Base-by-base conservation (phyloP, 192 early-diverging fungal genomes). In the Gryganskiella cystojenkinii region DNA sequence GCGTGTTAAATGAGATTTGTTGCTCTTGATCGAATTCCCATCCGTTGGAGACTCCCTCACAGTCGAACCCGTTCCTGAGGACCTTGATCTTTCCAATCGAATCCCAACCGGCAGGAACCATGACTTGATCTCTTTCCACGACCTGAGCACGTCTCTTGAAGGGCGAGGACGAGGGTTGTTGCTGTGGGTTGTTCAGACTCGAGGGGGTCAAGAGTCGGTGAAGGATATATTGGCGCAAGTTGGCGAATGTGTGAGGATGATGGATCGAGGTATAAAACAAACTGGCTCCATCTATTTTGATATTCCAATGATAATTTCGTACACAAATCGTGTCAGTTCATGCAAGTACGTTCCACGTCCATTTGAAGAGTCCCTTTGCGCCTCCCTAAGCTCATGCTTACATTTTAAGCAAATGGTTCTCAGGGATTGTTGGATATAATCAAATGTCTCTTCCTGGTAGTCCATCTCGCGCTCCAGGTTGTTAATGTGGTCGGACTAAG, bases 61-160 rank as follows among this genome's bases (percentile, higher is more conserved):
- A 91, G 56, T 93, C 91, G 68, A 95, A 96, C 19, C 88, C 89
- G 61, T 89, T 90, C 24, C 89, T 85, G 40, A 94, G 60, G 27
- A 92, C 86, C 31, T 87, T 81, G 55, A 99, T 95, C 66, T 96
- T 95, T 31, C 91, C 91, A 85, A 90, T 92, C 20, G 92, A 92
- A 80, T 98, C 97, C 97, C 95, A 98, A 15, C 97, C 97, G 34
- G 91, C 80, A 9, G 97, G 97, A 37, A 98, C 92, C 76, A 95
- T 82, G 33, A 97, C 93, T 33, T 85, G 83, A 63, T 96, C 94
- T 42, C 95, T 91, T 47, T 97, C 96, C 37, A 97, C 89, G 4
- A 95, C 90, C 54, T 94, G 89, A 2, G 95, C 90, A 3, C 90
- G 88, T 45, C 86, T 60, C 27, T 82, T 85, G 80, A 92, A 95